Base-by-base conservation (phyloP, 2,329 filamentous ascomycete species). In the Domatiomyces globalis region DNA sequence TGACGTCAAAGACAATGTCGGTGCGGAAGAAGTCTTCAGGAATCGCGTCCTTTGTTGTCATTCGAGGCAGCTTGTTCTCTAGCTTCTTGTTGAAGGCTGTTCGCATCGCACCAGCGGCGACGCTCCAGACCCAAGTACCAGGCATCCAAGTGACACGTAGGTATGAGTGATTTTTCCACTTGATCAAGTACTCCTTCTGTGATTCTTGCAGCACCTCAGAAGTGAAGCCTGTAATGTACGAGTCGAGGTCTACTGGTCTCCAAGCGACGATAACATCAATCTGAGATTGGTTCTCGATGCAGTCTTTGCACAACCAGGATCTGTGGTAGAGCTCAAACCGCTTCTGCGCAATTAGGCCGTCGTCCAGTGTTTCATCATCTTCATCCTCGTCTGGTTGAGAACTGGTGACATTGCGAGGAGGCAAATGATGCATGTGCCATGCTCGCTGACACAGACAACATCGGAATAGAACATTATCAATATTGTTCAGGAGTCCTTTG, bases 101-200 rank as follows among this genome's bases (percentile, higher is more conserved):
- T 15, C 87, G 80, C 81, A 85, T 94, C 0, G 65, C 52, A 2
- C 68, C 61, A 10, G 76, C 69, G 15, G 79, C 77, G 8, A 84
- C 74, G 5, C 88, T 87, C 73, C 79, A 90, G 0, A 94, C 77
- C 92, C 92, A 98, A 15, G 84, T 76, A 10, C 90, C 92, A 8
- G 87, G 80, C 75, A 87, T 85, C 92, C 94, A 98, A 5, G 73
- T 75, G 49, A 85, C 87, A 57, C 86, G 83, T 56, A 82, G 84
- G 62, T 95, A 94, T 0, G 90, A 95, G 51, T 79, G 75, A 0
- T 74, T 73, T 45, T 84, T 80, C 87, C 89, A 96, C 64, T 92
- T 95, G 60, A 98, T 71, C 2, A 98, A 76, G 62, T 96, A 98
- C 59, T 95, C 87, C 58, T 89, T 89, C n/a, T 85, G 74, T 50